Evolutionary conservation across 352 stramenopile genomes (phyloP).

Genomic region (Globisporangium alternatum): DNA sequence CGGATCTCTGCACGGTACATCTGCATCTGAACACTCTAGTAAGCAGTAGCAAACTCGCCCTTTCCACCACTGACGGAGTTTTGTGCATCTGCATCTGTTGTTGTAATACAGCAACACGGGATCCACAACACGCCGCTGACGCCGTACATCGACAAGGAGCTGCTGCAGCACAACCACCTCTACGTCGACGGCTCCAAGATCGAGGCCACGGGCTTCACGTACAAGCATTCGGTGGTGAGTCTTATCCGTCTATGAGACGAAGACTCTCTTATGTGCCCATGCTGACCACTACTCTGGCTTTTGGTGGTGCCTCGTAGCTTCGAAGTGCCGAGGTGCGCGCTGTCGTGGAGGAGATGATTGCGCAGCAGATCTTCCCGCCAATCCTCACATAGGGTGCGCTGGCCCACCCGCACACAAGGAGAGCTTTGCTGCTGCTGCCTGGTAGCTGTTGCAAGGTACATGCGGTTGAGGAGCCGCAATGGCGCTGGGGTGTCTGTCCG

Average conservation of each 20-base stretch:
- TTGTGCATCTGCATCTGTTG: not conserved
- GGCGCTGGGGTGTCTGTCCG: not conserved
- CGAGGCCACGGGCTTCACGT: constrained; percentile 71
- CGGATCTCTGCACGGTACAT: constrained; percentile 71
- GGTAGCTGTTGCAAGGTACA: too few relatives aligned
- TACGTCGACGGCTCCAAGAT: constrained; percentile 78
- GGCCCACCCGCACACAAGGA: not conserved
- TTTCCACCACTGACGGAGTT: constrained; percentile 1
- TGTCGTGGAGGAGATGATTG: constrained; percentile 71
- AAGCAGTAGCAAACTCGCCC: not conserved
- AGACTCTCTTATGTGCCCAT: not conserved
- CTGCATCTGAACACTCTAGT: not conserved
- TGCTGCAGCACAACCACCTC: constrained; percentile 83
- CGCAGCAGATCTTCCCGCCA: constrained; percentile 78
- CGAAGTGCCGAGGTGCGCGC: constrained; percentile 50
- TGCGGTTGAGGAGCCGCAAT: not conserved
- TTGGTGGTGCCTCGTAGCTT: constrained; percentile 30
- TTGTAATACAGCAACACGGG: constrained; percentile 43
- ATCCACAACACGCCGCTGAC: constrained; percentile 85
- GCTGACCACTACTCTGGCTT: not conserved
- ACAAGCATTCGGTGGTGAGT: constrained; percentile 66
- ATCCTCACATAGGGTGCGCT: constrained; percentile 39
- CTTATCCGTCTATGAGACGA: not conserved
- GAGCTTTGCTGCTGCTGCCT: not conserved
- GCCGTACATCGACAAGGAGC: constrained; percentile 87